Evolutionary conservation across 441 rosid genomes (phyloP).

Genomic region (Melastoma candidum): DNA sequence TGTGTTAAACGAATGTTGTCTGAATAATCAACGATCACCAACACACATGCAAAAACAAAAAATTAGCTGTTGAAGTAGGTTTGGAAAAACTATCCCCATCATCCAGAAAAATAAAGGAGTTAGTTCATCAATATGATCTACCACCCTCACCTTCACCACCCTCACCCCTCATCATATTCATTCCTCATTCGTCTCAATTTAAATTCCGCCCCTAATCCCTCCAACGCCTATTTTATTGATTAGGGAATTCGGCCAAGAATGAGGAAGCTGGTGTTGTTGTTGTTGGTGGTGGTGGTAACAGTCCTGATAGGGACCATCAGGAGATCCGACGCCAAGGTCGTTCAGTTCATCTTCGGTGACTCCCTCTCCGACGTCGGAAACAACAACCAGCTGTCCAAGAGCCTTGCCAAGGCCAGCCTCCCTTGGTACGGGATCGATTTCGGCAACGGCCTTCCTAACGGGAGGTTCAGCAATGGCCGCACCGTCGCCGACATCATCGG

Average conservation of each 20-base stretch:
- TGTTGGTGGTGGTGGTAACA: background rate
- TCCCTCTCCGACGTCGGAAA: slow-evolving; percentile 91
- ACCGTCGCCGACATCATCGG: slow-evolving; percentile 84
- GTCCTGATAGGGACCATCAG: slow-evolving; percentile 7
- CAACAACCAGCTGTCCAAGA: slow-evolving; percentile 47
- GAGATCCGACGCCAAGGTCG: slow-evolving; percentile 46
- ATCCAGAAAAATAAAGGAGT: too few relatives aligned
- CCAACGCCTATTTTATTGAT: too few relatives aligned
- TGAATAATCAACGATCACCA: too few relatives aligned
- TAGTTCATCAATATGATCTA: too few relatives aligned
- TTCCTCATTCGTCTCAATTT: too few relatives aligned
- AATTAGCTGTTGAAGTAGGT: too few relatives aligned
- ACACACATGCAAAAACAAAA: too few relatives aligned
- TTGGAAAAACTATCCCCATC: too few relatives aligned
- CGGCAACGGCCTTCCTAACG: slow-evolving; percentile 84
- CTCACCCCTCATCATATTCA: too few relatives aligned
- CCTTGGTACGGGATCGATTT: slow-evolving; percentile 95
- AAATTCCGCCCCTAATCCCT: too few relatives aligned
- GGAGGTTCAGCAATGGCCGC: slow-evolving; percentile 89
- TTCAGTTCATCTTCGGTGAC: slow-evolving; percentile 97
- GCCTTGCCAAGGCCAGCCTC: slow-evolving; percentile 66
- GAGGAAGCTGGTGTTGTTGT: background rate
- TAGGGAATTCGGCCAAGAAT: background rate
- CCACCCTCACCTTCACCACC: too few relatives aligned
- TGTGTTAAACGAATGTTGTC: too few relatives aligned